Conservation (phyloP, 2,329 filamentous ascomycete species). For the Fusarium praegraminearum region DNA sequence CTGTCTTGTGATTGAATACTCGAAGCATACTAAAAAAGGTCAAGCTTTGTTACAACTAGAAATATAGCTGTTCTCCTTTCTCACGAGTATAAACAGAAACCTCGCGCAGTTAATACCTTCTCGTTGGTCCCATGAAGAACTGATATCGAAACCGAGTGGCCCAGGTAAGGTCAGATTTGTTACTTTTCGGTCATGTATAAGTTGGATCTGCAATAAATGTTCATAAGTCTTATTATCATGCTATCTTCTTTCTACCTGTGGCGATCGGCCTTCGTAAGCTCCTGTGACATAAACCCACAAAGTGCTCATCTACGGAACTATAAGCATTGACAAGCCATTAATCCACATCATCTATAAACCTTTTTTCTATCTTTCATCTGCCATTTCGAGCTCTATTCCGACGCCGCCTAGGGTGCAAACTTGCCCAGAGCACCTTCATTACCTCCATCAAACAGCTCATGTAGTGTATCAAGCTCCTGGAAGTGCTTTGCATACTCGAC, state of each 20-base stretch:
- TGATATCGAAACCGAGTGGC: not conserved
- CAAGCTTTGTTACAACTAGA: no score
- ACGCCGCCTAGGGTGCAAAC: conserved; percentile 57
- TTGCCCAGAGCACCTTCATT: conserved; percentile 63
- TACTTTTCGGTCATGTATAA: not conserved
- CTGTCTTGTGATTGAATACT: no score
- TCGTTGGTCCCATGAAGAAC: no score
- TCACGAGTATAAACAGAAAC: no score
- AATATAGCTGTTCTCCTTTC: no score
- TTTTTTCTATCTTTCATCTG: conserved; percentile 6
- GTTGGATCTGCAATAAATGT: not conserved
- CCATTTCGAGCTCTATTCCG: not conserved
- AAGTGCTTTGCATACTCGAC: conserved; percentile 68
- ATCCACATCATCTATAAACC: not conserved
- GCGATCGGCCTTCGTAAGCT: not conserved
- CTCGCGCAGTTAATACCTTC: no score
- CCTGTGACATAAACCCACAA: not conserved
- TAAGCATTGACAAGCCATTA: not conserved
- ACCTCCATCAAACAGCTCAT: conserved; percentile 66
- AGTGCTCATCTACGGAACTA: not conserved
- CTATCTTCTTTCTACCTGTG: not conserved
- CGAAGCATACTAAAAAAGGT: no score
- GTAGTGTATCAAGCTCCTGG: conserved; percentile 66
- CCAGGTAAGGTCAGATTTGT: no score
- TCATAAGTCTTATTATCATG: not conserved